Percentiles rank a stretch among this genome's conserved stretches.
These are phyloP conservation scores for Carex littledalei DNA, from an alignment of 176 grass and related monocot species.

Conservation along the genomic window DNA sequence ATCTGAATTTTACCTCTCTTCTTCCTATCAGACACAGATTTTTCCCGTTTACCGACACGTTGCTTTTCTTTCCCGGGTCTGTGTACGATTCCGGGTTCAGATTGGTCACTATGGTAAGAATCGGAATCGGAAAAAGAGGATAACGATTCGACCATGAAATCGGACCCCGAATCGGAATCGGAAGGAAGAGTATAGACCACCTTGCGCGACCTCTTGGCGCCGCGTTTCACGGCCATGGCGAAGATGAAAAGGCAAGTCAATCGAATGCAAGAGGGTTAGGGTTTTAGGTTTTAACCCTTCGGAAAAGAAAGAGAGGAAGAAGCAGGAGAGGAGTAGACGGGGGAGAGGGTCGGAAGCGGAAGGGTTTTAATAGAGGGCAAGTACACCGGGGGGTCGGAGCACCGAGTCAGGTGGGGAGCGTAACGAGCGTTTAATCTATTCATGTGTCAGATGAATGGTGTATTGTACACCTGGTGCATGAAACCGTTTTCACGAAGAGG, in stretches of 20 bases:
- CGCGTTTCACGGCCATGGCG: slow-evolving; percentile 3
- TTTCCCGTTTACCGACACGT: background rate
- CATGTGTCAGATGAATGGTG: background rate
- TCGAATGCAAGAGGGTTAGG: background rate
- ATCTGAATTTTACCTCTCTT: background rate
- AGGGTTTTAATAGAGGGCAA: background rate
- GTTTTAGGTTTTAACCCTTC: background rate
- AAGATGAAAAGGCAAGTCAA: background rate
- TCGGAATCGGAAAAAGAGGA: slow-evolving; percentile 2
- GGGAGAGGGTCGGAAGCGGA: background rate
- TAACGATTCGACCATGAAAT: background rate
- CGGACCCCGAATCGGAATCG: slow-evolving; percentile 37
- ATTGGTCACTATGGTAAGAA: slow-evolving; percentile 7
- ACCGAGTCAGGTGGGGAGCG: too few relatives aligned
- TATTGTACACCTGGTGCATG: background rate
- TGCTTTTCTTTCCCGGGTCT: background rate
- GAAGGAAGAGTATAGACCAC: background rate
- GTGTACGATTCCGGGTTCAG: background rate
- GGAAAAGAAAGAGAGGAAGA: background rate
- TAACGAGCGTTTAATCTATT: background rate
- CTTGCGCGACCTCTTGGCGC: background rate
- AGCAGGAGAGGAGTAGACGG: background rate
- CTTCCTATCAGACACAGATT: background rate
- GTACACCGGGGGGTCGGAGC: background rate
- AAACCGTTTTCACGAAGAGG: background rate